Evolutionary conservation across 1,284 basidiomycete species (phyloP).

Genomic region (Malassezia equina): DNA sequence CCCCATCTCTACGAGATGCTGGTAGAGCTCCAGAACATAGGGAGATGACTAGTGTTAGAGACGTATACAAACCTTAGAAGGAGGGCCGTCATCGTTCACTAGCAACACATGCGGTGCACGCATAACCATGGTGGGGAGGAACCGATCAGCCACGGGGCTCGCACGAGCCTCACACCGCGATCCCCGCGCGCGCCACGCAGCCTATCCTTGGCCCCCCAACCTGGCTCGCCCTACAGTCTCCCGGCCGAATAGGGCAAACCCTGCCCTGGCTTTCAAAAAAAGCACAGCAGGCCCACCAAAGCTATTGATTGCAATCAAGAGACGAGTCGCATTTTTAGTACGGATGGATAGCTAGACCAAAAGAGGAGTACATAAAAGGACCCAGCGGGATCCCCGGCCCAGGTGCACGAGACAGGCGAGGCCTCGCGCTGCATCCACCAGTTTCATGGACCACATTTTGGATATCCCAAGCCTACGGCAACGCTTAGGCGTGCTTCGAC

Average conservation of each 20-base stretch:
- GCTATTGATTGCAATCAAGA: not conserved
- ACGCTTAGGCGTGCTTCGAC: conserved; percentile 30
- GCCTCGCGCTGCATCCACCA: conserved; percentile 5
- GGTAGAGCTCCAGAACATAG: conserved; percentile 38
- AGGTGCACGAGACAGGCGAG: not conserved
- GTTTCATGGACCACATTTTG: conserved; percentile 17
- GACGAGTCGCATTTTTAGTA: conserved; percentile 15
- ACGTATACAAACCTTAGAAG: conserved; percentile 17
- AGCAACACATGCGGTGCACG: conserved; percentile 24
- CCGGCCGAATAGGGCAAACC: not conserved
- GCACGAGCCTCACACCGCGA: not conserved
- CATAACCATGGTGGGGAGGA: not conserved
- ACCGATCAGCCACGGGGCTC: not conserved
- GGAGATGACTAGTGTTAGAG: conserved; percentile 23
- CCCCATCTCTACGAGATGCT: conserved; percentile 24
- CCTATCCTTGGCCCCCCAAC: not conserved
- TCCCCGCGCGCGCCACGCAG: not conserved
- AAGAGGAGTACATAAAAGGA: conserved; percentile 11
- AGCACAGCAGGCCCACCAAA: not conserved
- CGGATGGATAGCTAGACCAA: conserved; percentile 13
- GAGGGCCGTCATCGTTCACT: conserved; percentile 46
- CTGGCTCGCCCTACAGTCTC: not conserved
- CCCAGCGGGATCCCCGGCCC: not conserved
- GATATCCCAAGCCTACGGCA: conserved; percentile 1
- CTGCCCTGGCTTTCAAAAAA: too few relatives aligned